Evolutionary conservation across 768 basidiomycete species (phyloP), one percentile per base, ranked within the genome.

Genomic region (Hygrophorus pudorinus): DNA sequence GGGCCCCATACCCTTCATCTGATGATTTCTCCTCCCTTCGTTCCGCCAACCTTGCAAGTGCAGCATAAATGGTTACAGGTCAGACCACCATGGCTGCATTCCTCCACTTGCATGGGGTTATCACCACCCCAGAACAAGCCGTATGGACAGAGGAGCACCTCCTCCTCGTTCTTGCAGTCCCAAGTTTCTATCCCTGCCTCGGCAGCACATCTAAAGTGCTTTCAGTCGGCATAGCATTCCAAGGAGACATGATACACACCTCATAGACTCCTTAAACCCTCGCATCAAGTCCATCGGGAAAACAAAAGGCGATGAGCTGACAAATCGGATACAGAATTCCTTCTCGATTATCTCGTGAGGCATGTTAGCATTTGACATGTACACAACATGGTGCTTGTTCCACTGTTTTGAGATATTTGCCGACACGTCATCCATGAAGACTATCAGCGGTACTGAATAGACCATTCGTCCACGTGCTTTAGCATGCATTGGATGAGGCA

Each of bases 51-150:
- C n/a, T 60, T 48, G 37, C 65, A 67, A 7, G 48, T 57, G 2
- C 51, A 51, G 28, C 65, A 67, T 24, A 64, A 53, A 29, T 52
- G 52, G 13, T 65, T 67, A 12, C 58, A 55, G 5, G 42, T 52
- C 2, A 63, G 24, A 0, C 64, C 61, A n/a, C 47, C 52, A 13
- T 66, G 64, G n/a, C 57, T 60, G 35, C 58, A 63, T 7, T 58
- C 55, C 29, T 67, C 60, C 0, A 61, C 55, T n/a, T 65, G 65
- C 66, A 65, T 64, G 0, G 59, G 66, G 28, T 67, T 67, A 47
- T 67, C 58, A 3, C 58, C 52, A 0, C 50, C 35, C 3, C 58
- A 17, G 10, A 63, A 48, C 0, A 62, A 46, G 0, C 33, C 27
- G 24, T 59, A 64, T 0, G 51, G 60, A 0, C 49, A 43, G 0